Conservation (phyloP, 208 protist species). For the Trypanosoma brucei region DNA sequence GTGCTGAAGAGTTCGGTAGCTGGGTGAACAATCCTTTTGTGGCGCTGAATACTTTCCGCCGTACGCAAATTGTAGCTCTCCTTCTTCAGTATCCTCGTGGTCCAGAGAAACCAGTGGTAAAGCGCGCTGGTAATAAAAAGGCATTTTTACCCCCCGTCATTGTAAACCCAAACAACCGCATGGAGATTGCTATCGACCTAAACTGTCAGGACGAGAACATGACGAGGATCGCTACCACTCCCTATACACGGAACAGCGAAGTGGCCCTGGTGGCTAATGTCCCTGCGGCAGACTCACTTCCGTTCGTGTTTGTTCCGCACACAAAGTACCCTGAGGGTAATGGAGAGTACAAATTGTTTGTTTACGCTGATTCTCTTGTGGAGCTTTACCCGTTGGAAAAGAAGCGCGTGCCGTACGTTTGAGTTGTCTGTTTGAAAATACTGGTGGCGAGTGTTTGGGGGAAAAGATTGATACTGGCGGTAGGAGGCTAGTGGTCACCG, state of each 20-base stretch:
- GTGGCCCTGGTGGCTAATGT: conserved; percentile 47
- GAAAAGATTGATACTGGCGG: neutral
- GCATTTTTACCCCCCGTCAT: conserved; percentile 62
- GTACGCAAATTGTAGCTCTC: conserved; percentile 62
- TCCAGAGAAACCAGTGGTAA: conserved; percentile 63
- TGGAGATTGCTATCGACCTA: conserved; percentile 75
- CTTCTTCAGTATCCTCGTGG: conserved; percentile 79
- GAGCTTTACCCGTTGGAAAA: conserved; percentile 58
- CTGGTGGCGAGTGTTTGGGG: neutral
- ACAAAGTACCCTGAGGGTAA: conserved; percentile 66
- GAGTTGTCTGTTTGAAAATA: neutral
- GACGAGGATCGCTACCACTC: conserved; percentile 37
- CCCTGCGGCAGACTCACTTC: conserved; percentile 29
- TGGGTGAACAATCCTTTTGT: conserved; percentile 91
- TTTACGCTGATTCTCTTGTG: conserved; percentile 71
- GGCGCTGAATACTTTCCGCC: conserved; percentile 52
- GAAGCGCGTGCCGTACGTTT: conserved; percentile 58
- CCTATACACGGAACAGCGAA: conserved; percentile 43
- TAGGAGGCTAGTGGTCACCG: neutral
- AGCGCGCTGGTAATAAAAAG: conserved; percentile 60
- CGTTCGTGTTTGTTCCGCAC: conserved; percentile 80
- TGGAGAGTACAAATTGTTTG: conserved; percentile 80
- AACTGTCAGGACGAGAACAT: conserved; percentile 57
- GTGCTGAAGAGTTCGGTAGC: conserved; percentile 46
- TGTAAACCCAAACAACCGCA: conserved; percentile 54